Evolutionary conservation across 257 asterid species (phyloP), one percentile per base, ranked within the genome.

Genomic region (Petrea volubilis): DNA sequence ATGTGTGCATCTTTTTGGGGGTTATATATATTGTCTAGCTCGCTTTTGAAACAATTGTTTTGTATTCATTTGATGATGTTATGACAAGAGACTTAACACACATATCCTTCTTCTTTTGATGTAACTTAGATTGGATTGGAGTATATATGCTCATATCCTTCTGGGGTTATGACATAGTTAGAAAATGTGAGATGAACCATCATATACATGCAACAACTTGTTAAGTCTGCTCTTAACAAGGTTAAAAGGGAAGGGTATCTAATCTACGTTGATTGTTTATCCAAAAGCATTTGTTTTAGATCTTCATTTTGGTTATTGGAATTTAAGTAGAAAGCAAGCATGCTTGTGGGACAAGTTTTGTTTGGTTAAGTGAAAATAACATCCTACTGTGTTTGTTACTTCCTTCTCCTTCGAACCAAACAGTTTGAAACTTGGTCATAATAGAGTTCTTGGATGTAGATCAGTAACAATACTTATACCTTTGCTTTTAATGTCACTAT

Each of bases 11-110:
- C n/a, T 71, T 23, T 52, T 67, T 11, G 82, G 71, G 47, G 59
- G 52, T 38, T 63, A 10, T 15, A 53, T 64, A 29, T 70, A 51
- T 70, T 65, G 68, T 53, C 12, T 72, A 62, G 67, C 62, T 13
- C 43, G 28, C 71, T 70, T 68, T 68, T 64, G 77, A 65, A 43
- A 29, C 12, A 7, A 28, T 66, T 57, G 3, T 56, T 31, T 41
- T 34, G 51, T 57, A 33, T 55, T 40, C 7, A 57, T 12, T 17
- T 38, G 65, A 17, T 38, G 7, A 20, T 23, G 24, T 33, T 20
- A 5, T 51, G 24, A 41, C 68, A 29, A 20, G 61, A 33, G 34
- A 14, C 27, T 14, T 10, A 9, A 21, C 8, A 23, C 21, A 11
- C 36, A 38, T 15, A 24, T n/a, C 38, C 27, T 46, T 62, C 53